These are phyloP conservation scores for Aspergillus cavernicola DNA, from an alignment of 495 filamentous ascomycete genomes.

Conservation along the genomic window DNA sequence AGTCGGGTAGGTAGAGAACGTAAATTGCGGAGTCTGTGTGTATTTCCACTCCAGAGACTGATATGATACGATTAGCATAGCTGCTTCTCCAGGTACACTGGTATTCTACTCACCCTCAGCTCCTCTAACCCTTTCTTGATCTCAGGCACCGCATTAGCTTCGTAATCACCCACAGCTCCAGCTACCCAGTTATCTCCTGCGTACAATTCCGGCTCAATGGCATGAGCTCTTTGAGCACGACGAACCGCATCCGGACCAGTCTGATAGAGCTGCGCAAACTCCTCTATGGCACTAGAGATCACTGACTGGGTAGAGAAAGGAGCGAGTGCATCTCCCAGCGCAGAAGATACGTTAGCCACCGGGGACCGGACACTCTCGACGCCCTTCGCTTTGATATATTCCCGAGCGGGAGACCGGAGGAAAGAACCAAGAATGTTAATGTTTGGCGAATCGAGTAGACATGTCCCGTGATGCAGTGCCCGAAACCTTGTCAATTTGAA, in stretches of 20 bases:
- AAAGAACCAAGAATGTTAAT: slow-evolving; percentile 61
- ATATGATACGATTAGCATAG: background rate
- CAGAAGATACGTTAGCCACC: slow-evolving; percentile 69
- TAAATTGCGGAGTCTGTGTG: slow-evolving; percentile 81
- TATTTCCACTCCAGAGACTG: slow-evolving; percentile 76
- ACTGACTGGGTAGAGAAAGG: slow-evolving; percentile 36
- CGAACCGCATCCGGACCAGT: slow-evolving; percentile 29
- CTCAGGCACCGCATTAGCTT: slow-evolving; percentile 39
- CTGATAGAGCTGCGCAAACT: slow-evolving; percentile 31
- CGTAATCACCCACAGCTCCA: slow-evolving; percentile 46
- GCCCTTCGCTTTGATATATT: slow-evolving; percentile 73
- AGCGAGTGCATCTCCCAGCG: slow-evolving; percentile 30
- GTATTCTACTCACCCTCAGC: slow-evolving; percentile 46
- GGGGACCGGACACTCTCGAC: slow-evolving; percentile 91
- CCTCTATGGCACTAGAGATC: slow-evolving; percentile 33
- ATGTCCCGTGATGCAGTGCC: slow-evolving; percentile 88
- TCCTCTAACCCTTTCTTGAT: slow-evolving; percentile 59
- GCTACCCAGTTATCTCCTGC: slow-evolving; percentile 41
- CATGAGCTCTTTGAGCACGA: slow-evolving; percentile 33
- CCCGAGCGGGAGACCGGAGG: slow-evolving; percentile 67
- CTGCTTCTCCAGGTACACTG: background rate
- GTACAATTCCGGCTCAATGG: slow-evolving; percentile 34
- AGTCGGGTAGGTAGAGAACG: slow-evolving; percentile 56
- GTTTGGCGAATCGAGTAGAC: slow-evolving; percentile 68
- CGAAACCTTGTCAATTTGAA: slow-evolving; percentile 81